These are phyloP conservation scores for Breynia disticha DNA, from an alignment of 441 rosid genomes.

Conservation along the genomic window DNA sequence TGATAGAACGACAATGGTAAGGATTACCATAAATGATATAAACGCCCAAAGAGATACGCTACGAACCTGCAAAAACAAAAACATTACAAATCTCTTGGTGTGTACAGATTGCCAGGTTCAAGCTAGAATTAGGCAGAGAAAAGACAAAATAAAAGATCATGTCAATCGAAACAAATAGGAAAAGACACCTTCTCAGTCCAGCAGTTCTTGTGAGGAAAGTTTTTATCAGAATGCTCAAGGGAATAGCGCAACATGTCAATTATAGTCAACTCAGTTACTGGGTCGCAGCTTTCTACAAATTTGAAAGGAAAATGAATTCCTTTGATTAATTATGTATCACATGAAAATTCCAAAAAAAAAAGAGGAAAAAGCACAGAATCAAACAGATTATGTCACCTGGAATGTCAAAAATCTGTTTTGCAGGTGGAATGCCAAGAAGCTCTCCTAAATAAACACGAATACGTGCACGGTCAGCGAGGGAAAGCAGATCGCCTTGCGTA, in stretches of 20 bases:
- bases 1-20: slow-evolving; percentile 18
- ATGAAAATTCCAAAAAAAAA: not conserved
- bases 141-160: too few species aligned
- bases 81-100: too few species aligned
- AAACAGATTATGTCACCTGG: slow-evolving; percentile 42
- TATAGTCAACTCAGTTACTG: slow-evolving; percentile 38
- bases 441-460: slow-evolving; percentile 50
- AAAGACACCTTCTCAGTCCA: slow-evolving; percentile 31
- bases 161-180: too few species aligned
- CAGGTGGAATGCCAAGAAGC: slow-evolving; percentile 60
- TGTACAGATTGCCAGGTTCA: too few species aligned
- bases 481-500: slow-evolving; percentile 79
- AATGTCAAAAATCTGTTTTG: slow-evolving; percentile 66
- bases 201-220: slow-evolving; percentile 35
- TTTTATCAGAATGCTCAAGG: slow-evolving; percentile 72
- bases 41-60: slow-evolving; percentile 1
- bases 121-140: too few species aligned
- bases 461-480: slow-evolving; percentile 45
- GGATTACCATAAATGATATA: slow-evolving; percentile 11
- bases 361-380: not conserved
- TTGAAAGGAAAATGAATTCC: slow-evolving; percentile 6
- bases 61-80: slow-evolving; percentile 28
- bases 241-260: slow-evolving; percentile 58
- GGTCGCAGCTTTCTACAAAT: slow-evolving; percentile 42
- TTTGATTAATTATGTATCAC: not conserved